Conservation (phyloP, 768 basidiomycete genomes). For the Phlegmacium glaucopus region DNA sequence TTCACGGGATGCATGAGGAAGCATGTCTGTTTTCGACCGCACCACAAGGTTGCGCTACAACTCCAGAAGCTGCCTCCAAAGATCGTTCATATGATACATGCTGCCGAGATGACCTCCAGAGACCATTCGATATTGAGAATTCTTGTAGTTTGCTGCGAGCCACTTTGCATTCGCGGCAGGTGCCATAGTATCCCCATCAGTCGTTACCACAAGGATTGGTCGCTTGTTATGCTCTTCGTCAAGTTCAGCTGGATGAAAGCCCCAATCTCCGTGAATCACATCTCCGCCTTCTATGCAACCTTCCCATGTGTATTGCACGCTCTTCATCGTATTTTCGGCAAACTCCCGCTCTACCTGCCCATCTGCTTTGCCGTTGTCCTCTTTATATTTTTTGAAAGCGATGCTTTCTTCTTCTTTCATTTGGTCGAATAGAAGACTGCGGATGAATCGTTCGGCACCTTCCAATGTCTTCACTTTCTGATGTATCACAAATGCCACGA, state of each 20-base stretch:
- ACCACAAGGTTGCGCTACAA: conserved; percentile 8
- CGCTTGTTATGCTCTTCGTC: conserved; percentile 43
- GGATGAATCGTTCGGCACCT: conserved; percentile 40
- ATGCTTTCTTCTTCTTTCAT: conserved; percentile 35
- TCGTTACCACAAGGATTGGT: conserved; percentile 42
- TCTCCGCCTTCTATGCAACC: conserved; percentile 44
- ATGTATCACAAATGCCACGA: conserved; percentile 30
- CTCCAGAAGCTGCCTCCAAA: conserved; percentile 39
- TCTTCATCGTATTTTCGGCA: conserved; percentile 40
- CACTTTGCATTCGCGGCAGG: conserved; percentile 45
- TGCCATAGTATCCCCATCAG: conserved; percentile 38
- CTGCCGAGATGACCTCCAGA: conserved; percentile 48
- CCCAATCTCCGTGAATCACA: conserved; percentile 51
- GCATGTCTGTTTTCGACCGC: too few relatives aligned
- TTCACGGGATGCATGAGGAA: too few relatives aligned
- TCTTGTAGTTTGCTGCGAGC: conserved; percentile 45
- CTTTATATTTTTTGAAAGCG: conserved; percentile 40
- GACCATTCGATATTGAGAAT: conserved; percentile 35
- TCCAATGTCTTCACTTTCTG: conserved; percentile 33
- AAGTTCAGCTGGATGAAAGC: conserved; percentile 36
- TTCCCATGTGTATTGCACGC: conserved; percentile 47
- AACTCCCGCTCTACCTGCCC: conserved; percentile 40
- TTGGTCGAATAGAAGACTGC: conserved; percentile 30
- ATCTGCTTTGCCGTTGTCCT: conserved; percentile 35
- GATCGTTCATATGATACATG: conserved; percentile 41